Conservation (phyloP, 2,329 filamentous ascomycete genomes). For the Xylariaceae sp. region DNA sequence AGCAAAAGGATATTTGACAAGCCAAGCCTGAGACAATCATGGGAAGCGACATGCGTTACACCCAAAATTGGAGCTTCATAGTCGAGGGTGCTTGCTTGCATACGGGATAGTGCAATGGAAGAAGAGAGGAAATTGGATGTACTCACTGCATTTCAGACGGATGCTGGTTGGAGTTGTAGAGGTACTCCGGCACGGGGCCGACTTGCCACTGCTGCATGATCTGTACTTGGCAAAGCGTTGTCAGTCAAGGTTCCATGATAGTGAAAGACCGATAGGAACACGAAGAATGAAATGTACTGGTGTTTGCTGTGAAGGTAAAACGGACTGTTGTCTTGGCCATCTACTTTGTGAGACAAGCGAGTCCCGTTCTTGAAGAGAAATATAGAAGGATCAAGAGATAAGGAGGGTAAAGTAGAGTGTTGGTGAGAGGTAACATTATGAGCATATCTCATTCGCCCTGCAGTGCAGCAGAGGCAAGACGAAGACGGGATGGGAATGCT, state of each 20-base stretch:
- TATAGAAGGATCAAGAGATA: background rate
- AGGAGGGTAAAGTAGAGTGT: background rate
- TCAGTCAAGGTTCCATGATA: constrained; percentile 22
- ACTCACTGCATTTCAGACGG: constrained; percentile 58
- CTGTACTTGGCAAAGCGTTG: constrained; percentile 35
- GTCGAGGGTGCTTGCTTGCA: constrained; percentile 9
- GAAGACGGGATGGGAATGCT: constrained; percentile 1
- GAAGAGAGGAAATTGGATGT: constrained; percentile 30
- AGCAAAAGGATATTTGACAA: constrained; percentile 8
- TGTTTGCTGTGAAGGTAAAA: background rate
- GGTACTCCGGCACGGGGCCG: constrained; percentile 57
- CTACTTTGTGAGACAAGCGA: background rate
- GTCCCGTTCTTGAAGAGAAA: background rate
- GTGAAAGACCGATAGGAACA: background rate
- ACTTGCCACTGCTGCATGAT: constrained; percentile 61
- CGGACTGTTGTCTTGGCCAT: background rate
- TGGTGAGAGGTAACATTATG: background rate
- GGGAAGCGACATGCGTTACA: constrained; percentile 11
- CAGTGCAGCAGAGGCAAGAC: no score
- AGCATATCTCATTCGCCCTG: constrained; percentile 1
- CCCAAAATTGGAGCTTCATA: constrained; percentile 8
- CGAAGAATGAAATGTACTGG: background rate
- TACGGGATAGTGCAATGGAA: constrained; percentile 8
- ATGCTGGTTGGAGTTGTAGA: constrained; percentile 50
- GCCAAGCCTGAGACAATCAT: constrained; percentile 7